phyloP scores from a whole-genome alignment of 1,139 yeast genomes.

The Nakaseomyces glabratus region DNA sequence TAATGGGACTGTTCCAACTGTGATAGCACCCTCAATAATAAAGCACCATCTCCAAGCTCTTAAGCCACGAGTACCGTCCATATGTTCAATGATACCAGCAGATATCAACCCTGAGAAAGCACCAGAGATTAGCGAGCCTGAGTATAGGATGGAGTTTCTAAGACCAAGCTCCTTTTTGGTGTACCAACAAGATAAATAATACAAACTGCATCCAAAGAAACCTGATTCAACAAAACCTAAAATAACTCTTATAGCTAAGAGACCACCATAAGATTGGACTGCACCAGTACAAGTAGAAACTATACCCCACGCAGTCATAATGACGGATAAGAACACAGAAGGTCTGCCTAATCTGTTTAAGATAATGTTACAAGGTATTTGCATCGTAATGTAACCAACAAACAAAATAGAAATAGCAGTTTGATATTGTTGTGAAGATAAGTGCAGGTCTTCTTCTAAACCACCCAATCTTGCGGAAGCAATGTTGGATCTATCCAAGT shows the following conservation, averaged over 20 bases:
- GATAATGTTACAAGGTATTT: slow-evolving; percentile 46
- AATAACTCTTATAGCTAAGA: slow-evolving; percentile 34
- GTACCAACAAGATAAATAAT: slow-evolving; percentile 45
- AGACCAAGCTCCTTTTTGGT: slow-evolving; percentile 41
- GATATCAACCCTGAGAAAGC: slow-evolving; percentile 53
- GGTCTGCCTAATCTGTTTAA: slow-evolving; percentile 42
- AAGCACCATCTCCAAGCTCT: slow-evolving; percentile 55
- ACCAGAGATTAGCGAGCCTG: slow-evolving; percentile 51
- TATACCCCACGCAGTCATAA: slow-evolving; percentile 50
- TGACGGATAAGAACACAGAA: slow-evolving; percentile 40
- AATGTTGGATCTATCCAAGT: slow-evolving; percentile 52
- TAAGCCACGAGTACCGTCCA: slow-evolving; percentile 34
- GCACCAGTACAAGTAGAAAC: slow-evolving; percentile 40
- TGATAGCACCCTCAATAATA: slow-evolving; percentile 49
- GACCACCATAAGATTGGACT: slow-evolving; percentile 34
- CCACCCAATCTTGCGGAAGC: slow-evolving; percentile 55
- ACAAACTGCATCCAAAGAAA: slow-evolving; percentile 43
- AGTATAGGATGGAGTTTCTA: slow-evolving; percentile 49
- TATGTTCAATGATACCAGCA: slow-evolving; percentile 37
- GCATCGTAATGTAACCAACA: slow-evolving; percentile 54
- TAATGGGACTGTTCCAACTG: slow-evolving; percentile 44
- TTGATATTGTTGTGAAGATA: slow-evolving; percentile 45
- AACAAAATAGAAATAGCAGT: slow-evolving; percentile 49
- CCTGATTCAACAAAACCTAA: slow-evolving; percentile 45
- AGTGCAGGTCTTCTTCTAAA: slow-evolving; percentile 44